Conservation (phyloP, 352 stramenopile species). For the Phytophthora hybrid region DNA sequence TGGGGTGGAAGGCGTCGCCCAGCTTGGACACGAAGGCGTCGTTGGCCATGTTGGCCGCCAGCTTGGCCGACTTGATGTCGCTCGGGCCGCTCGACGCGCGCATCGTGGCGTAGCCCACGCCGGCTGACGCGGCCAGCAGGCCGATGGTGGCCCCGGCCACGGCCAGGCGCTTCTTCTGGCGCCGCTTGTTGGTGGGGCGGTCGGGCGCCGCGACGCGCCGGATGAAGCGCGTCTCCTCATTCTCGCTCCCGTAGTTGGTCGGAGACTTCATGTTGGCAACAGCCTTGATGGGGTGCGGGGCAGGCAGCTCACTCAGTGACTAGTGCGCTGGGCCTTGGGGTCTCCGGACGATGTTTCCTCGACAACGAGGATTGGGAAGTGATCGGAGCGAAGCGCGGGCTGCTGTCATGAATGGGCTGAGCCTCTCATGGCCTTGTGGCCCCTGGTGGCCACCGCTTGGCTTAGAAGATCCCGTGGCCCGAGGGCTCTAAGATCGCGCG, state of each 20-base stretch:
- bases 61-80: slow-evolving; percentile 18
- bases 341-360: slow-evolving; percentile 18
- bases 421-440: background rate
- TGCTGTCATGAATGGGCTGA: background rate
- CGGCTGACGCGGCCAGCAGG: slow-evolving; percentile 50
- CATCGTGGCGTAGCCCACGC: slow-evolving; percentile 57
- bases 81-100: slow-evolving; percentile 10
- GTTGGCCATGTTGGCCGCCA: slow-evolving; percentile 22
- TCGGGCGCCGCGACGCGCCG: slow-evolving; percentile 62
- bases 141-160: slow-evolving; percentile 55
- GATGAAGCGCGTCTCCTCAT: slow-evolving; percentile 70
- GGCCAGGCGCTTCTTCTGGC: slow-evolving; percentile 62
- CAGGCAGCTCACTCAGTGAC: slow-evolving; percentile 26
- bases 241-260: slow-evolving; percentile 69
- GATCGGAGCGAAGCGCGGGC: slow-evolving; percentile 1
- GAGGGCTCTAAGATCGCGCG: background rate
- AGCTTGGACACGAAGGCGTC: slow-evolving; percentile 43
- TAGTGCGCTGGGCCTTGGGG: slow-evolving; percentile 11
- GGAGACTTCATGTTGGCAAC: slow-evolving; percentile 62
- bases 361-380: slow-evolving; percentile 34
- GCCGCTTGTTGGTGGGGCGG: slow-evolving; percentile 46
- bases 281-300: slow-evolving; percentile 4
- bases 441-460: slow-evolving; percentile 18
- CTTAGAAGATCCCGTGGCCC: background rate
- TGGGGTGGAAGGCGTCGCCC: slow-evolving; percentile 54